Percentiles rank a stretch among this genome's conserved stretches.
Conservation (phyloP, 1,284 basidiomycete species). For the Pseudozyma flocculosa region DNA sequence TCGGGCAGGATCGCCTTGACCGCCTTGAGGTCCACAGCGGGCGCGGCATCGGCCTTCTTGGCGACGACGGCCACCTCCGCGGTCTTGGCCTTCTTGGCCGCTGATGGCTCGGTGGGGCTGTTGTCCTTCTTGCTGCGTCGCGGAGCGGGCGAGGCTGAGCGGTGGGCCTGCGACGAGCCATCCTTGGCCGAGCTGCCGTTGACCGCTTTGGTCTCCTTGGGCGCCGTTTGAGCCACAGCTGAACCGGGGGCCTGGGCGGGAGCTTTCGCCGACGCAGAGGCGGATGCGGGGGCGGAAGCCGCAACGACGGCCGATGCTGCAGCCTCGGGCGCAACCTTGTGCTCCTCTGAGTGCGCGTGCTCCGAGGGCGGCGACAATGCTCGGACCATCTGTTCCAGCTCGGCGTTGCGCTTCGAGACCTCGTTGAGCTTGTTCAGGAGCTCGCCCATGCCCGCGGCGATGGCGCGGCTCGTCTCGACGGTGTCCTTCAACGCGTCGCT, state of each 20-base stretch:
- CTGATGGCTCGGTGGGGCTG: neutral
- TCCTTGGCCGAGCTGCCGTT: no score
- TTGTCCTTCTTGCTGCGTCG: no score
- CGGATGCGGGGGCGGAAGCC: neutral
- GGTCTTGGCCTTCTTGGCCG: neutral
- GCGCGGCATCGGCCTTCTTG: neutral
- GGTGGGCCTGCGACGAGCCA: no score
- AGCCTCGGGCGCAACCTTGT: no score
- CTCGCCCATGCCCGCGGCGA: constrained; percentile 5
- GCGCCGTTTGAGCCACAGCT: neutral
- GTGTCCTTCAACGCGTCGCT: constrained; percentile 16
- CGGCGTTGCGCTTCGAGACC: neutral
- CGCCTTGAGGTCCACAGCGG: neutral
- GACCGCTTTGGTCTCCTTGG: no score
- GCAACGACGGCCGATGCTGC: constrained; percentile 5
- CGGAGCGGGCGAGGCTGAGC: no score
- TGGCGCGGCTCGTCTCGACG: constrained; percentile 6
- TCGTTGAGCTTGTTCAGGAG: constrained; percentile 8
- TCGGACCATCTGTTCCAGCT: neutral
- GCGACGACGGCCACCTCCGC: neutral
- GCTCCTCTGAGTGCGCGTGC: constrained; percentile 3
- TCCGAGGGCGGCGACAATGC: no score
- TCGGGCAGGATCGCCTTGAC: constrained; percentile 19
- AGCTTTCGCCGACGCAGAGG: neutral
- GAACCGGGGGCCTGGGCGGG: constrained; percentile 1